Percentiles rank a stretch among this genome's conserved stretches.
These are phyloP conservation scores for Termitomyces sp. DNA, from an alignment of 768 basidiomycete genomes.

Conservation along the genomic window DNA sequence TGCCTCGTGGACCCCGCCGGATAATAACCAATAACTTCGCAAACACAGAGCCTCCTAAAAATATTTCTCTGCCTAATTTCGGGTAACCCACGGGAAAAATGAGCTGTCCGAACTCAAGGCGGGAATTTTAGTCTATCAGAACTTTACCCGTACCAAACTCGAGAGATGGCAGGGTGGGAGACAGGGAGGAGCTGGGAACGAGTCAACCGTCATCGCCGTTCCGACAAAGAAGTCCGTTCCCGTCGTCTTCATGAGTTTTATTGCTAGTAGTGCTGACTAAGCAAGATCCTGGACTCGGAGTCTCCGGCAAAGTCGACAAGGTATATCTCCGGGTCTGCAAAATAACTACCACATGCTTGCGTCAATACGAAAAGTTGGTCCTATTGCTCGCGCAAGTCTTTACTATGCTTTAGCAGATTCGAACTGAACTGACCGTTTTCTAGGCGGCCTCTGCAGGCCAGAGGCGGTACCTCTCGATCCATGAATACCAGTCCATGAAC, in stretches of 20 bases:
- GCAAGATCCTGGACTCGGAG: slow-evolving; percentile 19
- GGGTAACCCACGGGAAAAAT: slow-evolving; percentile 51
- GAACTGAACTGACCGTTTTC: slow-evolving; percentile 8
- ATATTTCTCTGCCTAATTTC: slow-evolving; percentile 85
- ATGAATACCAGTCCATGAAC: slow-evolving; percentile 96
- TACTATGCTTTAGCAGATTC: neutral
- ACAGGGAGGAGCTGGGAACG: slow-evolving; percentile 49
- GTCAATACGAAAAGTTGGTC: slow-evolving; percentile 60
- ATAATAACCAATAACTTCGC: too few relatives aligned
- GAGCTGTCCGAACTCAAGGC: slow-evolving; percentile 78
- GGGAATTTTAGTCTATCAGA: slow-evolving; percentile 67
- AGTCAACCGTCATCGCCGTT: slow-evolving; percentile 79
- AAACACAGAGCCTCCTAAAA: neutral
- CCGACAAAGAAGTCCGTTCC: slow-evolving; percentile 36
- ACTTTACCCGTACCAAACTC: slow-evolving; percentile 36
- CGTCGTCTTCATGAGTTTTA: slow-evolving; percentile 5
- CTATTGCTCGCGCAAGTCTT: slow-evolving; percentile 57
- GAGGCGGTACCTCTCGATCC: slow-evolving; percentile 91
- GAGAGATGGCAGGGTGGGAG: slow-evolving; percentile 54
- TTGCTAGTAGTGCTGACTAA: slow-evolving; percentile 41
- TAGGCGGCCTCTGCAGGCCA: slow-evolving; percentile 75
- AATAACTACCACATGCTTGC: slow-evolving; percentile 54
- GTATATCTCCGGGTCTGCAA: slow-evolving; percentile 15
- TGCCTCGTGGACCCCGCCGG: too few relatives aligned
- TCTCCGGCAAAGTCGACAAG: slow-evolving; percentile 1